Base-by-base conservation (phyloP, 208 protist genomes). In the Crithidia sp. region DNA sequence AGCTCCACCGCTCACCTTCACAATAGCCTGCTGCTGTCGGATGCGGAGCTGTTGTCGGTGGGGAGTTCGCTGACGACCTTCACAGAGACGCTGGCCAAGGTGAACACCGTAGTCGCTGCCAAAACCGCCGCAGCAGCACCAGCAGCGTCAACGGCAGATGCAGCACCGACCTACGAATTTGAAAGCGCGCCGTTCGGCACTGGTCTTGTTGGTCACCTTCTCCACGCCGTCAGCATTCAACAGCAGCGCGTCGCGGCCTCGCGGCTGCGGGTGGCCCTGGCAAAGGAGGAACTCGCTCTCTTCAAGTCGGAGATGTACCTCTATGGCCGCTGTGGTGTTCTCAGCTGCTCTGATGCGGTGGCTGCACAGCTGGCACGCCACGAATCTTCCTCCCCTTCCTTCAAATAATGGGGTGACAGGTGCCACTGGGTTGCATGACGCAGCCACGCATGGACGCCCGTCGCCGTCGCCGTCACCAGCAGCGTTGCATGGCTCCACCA, bases 261-360 rank as follows among this genome's bases (percentile, higher is more conserved):
- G 17, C 79, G 89, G 2, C 70, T 94, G 44, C 67, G 67, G 5
- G 72, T 96, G 19, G 74, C 84, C 9, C 79, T 96, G 5, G 92
- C 90, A 55, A 95, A 94, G 70, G 89, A 95, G 60, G 90, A 96
- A 50, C 44, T 96, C 12, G 86, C 84, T 5, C 67, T 94, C 5
- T 96, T 89, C 76, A 92, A 91, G 67, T 76, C 62, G 4, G 84
- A 94, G 45, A 80, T 91, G 53, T 83, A 79, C 58, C n/a, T 78
- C 39, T 93, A 88, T 68, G 77, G 67, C 12, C 74, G 81, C 14
- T 75, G 74, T 37, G 86, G 87, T 36, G 71, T 94, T 0, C 70
- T 92, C 4, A 74, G 73, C 10, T 93, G 84, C 61, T 77, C 72
- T 4, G 76, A 88, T 55, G 67, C 14, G 12, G 67, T 67, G 4